Conservation (phyloP, 805 yeast genomes). For the Scheffersomyces amazonensis region DNA sequence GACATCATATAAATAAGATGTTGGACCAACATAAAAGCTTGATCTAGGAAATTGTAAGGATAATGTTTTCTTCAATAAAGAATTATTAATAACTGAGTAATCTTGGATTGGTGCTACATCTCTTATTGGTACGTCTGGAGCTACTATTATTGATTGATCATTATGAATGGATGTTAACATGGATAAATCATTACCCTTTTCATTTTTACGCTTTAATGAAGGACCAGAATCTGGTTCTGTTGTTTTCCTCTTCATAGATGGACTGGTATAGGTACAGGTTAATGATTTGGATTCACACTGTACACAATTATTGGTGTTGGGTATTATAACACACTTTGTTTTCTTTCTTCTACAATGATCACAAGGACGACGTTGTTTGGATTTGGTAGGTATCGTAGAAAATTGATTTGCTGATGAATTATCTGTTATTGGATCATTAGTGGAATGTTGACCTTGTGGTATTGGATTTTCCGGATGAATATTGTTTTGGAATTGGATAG, state of each 20-base stretch:
- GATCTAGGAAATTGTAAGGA: slow-evolving; percentile 88
- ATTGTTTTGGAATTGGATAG: slow-evolving; percentile 29
- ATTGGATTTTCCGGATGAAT: slow-evolving; percentile 8
- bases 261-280: slow-evolving; percentile 72
- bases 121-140: slow-evolving; percentile 45
- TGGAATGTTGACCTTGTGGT: background rate
- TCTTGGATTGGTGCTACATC: slow-evolving; percentile 64
- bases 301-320: slow-evolving; percentile 62
- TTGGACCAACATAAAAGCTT: slow-evolving; percentile 83
- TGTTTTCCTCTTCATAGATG: slow-evolving; percentile 41
- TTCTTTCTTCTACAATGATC: slow-evolving; percentile 82
- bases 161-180: slow-evolving; percentile 6
- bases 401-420: background rate
- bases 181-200: slow-evolving; percentile 12
- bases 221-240: slow-evolving; percentile 9
- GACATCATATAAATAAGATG: slow-evolving; percentile 74
- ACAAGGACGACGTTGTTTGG: slow-evolving; percentile 62
- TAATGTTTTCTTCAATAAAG: slow-evolving; percentile 63
- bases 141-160: slow-evolving; percentile 16
- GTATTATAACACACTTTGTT: slow-evolving; percentile 70
- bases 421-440: background rate
- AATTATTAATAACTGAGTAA: slow-evolving; percentile 60
- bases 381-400: background rate
- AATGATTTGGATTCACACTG: slow-evolving; percentile 74
- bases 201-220: slow-evolving; percentile 22